Base-by-base conservation (phyloP, 352 stramenopile genomes). In the Pythium utonaiense region DNA sequence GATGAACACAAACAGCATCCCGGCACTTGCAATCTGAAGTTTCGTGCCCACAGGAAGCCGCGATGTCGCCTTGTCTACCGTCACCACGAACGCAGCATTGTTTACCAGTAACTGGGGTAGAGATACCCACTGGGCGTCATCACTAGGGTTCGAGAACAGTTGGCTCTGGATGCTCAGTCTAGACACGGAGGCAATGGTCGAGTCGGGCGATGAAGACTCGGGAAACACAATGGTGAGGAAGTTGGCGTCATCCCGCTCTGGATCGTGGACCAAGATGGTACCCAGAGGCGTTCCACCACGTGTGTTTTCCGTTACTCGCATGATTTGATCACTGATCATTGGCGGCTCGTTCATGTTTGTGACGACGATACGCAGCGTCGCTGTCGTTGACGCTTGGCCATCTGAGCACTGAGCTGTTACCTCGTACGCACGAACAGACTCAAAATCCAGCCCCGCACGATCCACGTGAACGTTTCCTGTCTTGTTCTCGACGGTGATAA, bases 331-430 rank as follows among this genome's bases (percentile, higher is more conserved):
- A 6, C 19, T 27, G 2, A 76, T 36, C 16, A 60, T 30, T 2
- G 78, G 78, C 0, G 71, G 52, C 65, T 86, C 78, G 53, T 88
- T 84, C 10, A 84, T 64, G 22, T 88, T 88, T 0, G 56, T 19
- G 17, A 88, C 58, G 21, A 69, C 44, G 16, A 86, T 51, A 25
- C 21, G 58, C 4, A 77, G 40, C 2, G 45, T 54, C 13, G 61
- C 53, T 17, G 48, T 33, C 0, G 60, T n/a, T 7, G 44, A 57
- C 8, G 53, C 53, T 24, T 62, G 41, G 14, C 75, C 75, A 51
- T 88, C 75, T 2, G 69, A 77, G 36, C 78, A 88, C 27, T 66
- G 50, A 2, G 67, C 52, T 9, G 34, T 49, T 0, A 88, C 45
- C 3, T 33, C 17, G 34, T 79, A 81, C 17, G 40, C 42, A 24